These are phyloP conservation scores for Amphibolis antarctica DNA, from an alignment of 106 monocot species.

Conservation along the genomic window DNA sequence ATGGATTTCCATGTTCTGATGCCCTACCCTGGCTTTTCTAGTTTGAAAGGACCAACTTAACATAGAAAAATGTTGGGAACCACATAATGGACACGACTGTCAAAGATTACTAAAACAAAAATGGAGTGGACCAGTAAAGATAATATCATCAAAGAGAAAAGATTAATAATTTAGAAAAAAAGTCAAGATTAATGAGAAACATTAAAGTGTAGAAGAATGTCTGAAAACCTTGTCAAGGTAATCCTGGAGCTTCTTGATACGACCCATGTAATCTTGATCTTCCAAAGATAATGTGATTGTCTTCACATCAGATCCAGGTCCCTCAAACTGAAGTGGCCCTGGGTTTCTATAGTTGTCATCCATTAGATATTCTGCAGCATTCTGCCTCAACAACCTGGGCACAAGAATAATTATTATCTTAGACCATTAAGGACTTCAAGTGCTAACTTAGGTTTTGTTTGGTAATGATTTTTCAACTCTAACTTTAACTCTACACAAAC, in stretches of 20 bases:
- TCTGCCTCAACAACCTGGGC: constrained; percentile 59
- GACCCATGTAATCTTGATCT: constrained; percentile 99
- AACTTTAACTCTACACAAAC: no score
- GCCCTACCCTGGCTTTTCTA: no score
- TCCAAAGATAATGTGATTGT: constrained; percentile 51
- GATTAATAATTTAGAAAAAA: no score
- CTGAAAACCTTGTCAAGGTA: constrained; percentile 62
- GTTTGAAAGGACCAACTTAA: no score
- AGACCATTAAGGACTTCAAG: no score
- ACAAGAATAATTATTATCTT: neutral
- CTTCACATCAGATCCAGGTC: constrained; percentile 63
- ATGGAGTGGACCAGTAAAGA: no score
- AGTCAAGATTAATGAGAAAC: neutral
- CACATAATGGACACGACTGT: no score
- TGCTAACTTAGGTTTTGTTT: no score
- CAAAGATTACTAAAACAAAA: no score
- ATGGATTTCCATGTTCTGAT: no score
- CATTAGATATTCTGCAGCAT: constrained; percentile 46
- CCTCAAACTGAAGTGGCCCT: constrained; percentile 86
- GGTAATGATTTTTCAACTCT: no score
- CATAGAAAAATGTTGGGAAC: no score
- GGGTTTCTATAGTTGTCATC: constrained; percentile 87
- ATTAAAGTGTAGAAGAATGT: neutral
- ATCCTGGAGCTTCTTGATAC: constrained; percentile 75
- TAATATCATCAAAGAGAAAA: neutral